Base-by-base conservation (phyloP, 2,329 filamentous ascomycete species). In the Diaporthe destruens region DNA sequence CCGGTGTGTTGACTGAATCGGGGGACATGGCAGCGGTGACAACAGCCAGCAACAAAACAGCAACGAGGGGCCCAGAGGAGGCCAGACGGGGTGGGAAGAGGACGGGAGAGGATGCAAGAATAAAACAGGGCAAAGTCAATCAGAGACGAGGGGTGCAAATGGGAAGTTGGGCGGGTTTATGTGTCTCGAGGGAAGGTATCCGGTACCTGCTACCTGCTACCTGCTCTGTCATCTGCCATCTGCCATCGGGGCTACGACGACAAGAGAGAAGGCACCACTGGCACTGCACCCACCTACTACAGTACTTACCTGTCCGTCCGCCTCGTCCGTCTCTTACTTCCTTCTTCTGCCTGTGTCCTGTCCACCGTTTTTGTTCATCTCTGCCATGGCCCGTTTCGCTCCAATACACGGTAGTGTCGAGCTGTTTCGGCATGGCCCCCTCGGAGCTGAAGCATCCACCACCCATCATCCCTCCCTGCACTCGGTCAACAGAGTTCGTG, bases 141-240 rank as follows among this genome's bases (percentile, higher is more conserved):
- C 29, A 57, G 67, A 59, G 76, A 77, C 78, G 77, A 75, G 76
- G 75, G 69, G 57, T 75, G 73, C 77, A 76, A 76, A 77, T 79
- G 80, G 80, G 78, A 72, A 78, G 77, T 78, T 78, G 78, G 79
- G 78, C 73, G 74, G 76, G 75, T 77, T 75, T 74, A 51, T 55
- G 47, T 51, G 67, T 69, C 67, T 69, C 54, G 66, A 57, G 53
- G 61, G 47, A n/a, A 66, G 25, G 61, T 66, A 66, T 66, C 61
- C 25, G 44, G 61, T 66, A 66, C 61, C 51, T 39, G 16, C 34
- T n/a, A n/a, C n/a, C n/a, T n/a, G n/a, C 34, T 36, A 42, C 39
- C 39, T 42, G n/a, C 39, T 42, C 39, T 42, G n/a, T n/a, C n/a
- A n/a, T n/a, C 29, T 29, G 29, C 5, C 29, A 29, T 29, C 29